phyloP scores from a whole-genome alignment of 1,284 basidiomycete genomes.

The Sutorius eximius region DNA sequence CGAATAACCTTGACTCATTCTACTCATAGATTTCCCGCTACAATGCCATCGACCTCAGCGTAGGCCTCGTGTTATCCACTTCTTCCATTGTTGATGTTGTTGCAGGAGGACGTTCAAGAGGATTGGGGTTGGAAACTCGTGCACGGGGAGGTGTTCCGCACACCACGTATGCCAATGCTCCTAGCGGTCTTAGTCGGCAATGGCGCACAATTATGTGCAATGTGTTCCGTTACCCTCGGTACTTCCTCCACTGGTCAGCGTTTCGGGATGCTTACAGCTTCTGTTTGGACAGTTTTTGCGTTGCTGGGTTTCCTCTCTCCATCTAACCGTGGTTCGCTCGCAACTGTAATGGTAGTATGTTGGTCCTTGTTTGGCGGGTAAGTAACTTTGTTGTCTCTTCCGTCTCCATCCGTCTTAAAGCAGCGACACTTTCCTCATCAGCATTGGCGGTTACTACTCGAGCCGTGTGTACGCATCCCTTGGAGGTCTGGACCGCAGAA shows the following conservation, averaged over 20 bases:
- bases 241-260: conserved; percentile 5
- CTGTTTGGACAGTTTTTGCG: conserved; percentile 72
- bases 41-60: conserved; percentile 90
- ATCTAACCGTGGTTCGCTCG: conserved; percentile 91
- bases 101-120: conserved; percentile 92
- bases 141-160: conserved; percentile 94
- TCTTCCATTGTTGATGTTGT: conserved; percentile 7
- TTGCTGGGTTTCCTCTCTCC: conserved; percentile 97
- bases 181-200: conserved; percentile 89
- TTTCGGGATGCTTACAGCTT: conserved; percentile 8
- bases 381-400: conserved; percentile 19
- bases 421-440: conserved; percentile 27
- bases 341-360: conserved; percentile 94
- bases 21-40: conserved; percentile 85
- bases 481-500: conserved; percentile 78
- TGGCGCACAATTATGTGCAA: conserved; percentile 86
- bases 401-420: not conserved
- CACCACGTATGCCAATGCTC: conserved; percentile 76
- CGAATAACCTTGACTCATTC: conserved; percentile 37
- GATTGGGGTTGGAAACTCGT: conserved; percentile 99
- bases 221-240: conserved; percentile 89
- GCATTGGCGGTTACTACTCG: conserved; percentile 88
- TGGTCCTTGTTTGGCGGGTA: conserved; percentile 92
- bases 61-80: conserved; percentile 38
- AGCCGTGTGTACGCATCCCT: conserved; percentile 83